phyloP scores from a whole-genome alignment of 768 basidiomycete genomes.

The Candolleomyces aberdarensis region DNA sequence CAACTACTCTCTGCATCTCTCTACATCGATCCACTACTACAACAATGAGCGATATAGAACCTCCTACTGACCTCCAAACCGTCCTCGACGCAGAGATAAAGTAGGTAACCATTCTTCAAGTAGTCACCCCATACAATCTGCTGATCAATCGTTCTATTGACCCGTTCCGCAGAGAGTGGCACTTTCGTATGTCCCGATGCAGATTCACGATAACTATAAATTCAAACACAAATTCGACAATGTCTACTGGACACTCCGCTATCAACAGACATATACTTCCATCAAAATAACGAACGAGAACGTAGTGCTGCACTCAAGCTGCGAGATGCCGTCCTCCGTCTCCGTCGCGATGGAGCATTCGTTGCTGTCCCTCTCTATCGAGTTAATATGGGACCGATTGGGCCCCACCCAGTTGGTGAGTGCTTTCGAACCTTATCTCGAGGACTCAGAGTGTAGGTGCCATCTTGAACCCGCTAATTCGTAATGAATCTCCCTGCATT shows the following conservation, averaged over 20 bases:
- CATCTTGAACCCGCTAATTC: too few species aligned
- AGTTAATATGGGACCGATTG: constrained; percentile 65
- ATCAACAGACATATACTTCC: constrained; percentile 71
- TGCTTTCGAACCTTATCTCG: neutral
- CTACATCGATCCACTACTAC: neutral
- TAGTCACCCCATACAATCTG: neutral
- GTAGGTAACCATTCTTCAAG: constrained; percentile 29
- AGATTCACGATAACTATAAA: neutral
- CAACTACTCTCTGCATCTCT: too few species aligned
- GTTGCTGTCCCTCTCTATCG: constrained; percentile 74
- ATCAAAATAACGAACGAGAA: constrained; percentile 59
- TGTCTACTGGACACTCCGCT: neutral
- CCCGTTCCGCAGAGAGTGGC: constrained; percentile 60
- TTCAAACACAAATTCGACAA: neutral
- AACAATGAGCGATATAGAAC: constrained; percentile 3
- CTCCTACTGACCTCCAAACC: constrained; percentile 46
- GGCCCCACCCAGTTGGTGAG: constrained; percentile 76
- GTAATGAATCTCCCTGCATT: neutral
- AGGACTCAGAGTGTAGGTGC: neutral
- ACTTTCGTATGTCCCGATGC: constrained; percentile 55
- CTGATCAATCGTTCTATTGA: neutral
- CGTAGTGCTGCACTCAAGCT: constrained; percentile 64
- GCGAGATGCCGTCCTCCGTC: constrained; percentile 66
- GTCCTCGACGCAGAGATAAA: constrained; percentile 64
- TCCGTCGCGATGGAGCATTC: constrained; percentile 74